phyloP scores from a whole-genome alignment of 2,329 filamentous ascomycete species.

The Neodidymelliopsis sp. region DNA sequence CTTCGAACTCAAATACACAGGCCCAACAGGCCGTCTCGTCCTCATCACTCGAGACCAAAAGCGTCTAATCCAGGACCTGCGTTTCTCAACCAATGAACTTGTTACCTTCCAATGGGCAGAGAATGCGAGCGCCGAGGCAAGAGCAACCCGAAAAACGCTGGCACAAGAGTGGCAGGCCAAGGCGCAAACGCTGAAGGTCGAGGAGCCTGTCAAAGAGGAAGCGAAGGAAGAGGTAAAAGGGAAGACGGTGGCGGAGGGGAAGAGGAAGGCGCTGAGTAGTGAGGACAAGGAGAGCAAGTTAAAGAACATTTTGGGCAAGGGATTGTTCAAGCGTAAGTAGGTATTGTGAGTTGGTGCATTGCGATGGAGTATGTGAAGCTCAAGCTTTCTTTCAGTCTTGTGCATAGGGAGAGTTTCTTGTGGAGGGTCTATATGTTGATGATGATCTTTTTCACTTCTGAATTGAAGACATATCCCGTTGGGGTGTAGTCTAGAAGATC shows the following conservation, averaged over 20 bases:
- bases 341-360: neutral
- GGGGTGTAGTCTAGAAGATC: too few species aligned
- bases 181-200: slow-evolving; percentile 72
- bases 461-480: too few species aligned
- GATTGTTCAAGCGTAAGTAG: slow-evolving; percentile 45
- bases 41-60: slow-evolving; percentile 55
- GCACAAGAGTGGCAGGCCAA: slow-evolving; percentile 64
- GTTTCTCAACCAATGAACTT: slow-evolving; percentile 73
- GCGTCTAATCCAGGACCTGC: slow-evolving; percentile 75
- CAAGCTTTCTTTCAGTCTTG: too few species aligned
- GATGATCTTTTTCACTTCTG: too few species aligned
- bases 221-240: slow-evolving; percentile 10
- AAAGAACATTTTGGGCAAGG: slow-evolving; percentile 48
- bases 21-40: slow-evolving; percentile 58
- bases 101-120: slow-evolving; percentile 80
- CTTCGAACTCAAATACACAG: slow-evolving; percentile 75
- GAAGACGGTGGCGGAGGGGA: slow-evolving; percentile 38
- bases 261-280: slow-evolving; percentile 42
- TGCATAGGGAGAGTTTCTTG: too few species aligned
- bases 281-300: slow-evolving; percentile 52
- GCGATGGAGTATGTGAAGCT: slow-evolving; percentile 6
- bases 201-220: slow-evolving; percentile 53
- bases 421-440: too few species aligned
- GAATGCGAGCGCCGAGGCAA: slow-evolving; percentile 62
- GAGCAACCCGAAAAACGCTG: slow-evolving; percentile 64